Conservation (phyloP, 2,329 filamentous ascomycete genomes). For the Apiospora rasikravindrae region DNA sequence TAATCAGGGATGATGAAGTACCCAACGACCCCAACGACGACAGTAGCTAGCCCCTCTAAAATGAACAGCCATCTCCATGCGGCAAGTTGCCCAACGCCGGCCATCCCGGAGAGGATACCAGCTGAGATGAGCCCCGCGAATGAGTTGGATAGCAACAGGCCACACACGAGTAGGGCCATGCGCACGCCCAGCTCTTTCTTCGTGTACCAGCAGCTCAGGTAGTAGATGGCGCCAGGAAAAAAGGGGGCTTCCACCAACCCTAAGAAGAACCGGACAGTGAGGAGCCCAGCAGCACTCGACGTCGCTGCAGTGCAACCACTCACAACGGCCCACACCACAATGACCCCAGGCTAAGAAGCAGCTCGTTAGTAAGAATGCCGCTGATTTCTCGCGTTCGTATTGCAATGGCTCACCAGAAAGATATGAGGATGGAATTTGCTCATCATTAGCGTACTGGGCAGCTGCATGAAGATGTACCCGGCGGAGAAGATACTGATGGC, state of each 20-base stretch:
- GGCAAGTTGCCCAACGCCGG: slow-evolving; percentile 32
- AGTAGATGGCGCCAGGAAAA: slow-evolving; percentile 45
- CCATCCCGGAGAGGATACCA: slow-evolving; percentile 22
- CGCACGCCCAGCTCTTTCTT: slow-evolving; percentile 18
- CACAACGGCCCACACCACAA: slow-evolving; percentile 51
- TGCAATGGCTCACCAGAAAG: background rate
- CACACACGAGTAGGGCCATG: background rate
- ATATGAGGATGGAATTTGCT: background rate
- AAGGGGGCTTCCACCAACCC: slow-evolving; percentile 54
- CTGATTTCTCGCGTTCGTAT: background rate
- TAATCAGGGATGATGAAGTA: slow-evolving; percentile 21
- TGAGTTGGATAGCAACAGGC: slow-evolving; percentile 21
- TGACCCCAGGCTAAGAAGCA: slow-evolving; percentile 32
- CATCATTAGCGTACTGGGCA: background rate
- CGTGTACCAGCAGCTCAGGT: slow-evolving; percentile 13
- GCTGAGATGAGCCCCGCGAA: slow-evolving; percentile 23
- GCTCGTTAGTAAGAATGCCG: too few relatives aligned
- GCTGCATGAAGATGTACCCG: slow-evolving; percentile 15
- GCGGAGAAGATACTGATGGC: slow-evolving; percentile 5
- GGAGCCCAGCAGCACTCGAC: slow-evolving; percentile 43
- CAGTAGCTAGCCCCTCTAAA: slow-evolving; percentile 22
- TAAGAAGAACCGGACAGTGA: slow-evolving; percentile 50
- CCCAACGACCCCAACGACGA: slow-evolving; percentile 17
- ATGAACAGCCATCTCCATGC: slow-evolving; percentile 30
- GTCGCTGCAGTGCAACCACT: slow-evolving; percentile 54